These are phyloP conservation scores for Spergularia bocconei DNA, from an alignment of 148 eudicot genomes.

Conservation along the genomic window DNA sequence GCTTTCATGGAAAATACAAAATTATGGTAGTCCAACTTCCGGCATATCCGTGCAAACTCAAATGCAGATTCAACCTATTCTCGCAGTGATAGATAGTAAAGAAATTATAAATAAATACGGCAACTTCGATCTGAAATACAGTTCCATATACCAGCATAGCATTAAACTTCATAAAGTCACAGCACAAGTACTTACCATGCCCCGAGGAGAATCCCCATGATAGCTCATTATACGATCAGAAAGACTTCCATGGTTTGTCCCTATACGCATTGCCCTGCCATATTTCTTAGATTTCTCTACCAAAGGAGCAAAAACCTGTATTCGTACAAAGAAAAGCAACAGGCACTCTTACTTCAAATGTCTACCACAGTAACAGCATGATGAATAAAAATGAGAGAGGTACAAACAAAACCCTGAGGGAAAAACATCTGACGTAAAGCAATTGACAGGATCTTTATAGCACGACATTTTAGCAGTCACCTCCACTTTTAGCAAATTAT, in stretches of 20 bases:
- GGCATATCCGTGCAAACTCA: conserved; percentile 94
- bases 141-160: neutral
- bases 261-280: conserved; percentile 97
- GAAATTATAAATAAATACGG: neutral
- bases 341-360: neutral
- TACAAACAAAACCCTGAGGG: neutral
- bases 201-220: conserved; percentile 97
- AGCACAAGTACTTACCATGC: conserved; percentile 61
- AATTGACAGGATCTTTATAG: too few species aligned
- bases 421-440: neutral
- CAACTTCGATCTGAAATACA: neutral
- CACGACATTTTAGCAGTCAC: neutral
- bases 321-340: neutral
- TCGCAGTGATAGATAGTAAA: conserved; percentile 18
- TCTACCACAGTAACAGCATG: neutral
- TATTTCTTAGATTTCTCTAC: conserved; percentile 96
- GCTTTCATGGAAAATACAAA: conserved; percentile 98
- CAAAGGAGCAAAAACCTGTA: conserved; percentile 85
- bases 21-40: conserved; percentile 89
- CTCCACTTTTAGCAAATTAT: neutral
- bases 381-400: neutral
- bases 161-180: neutral
- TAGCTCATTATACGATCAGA: conserved; percentile 99
- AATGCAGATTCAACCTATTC: conserved; percentile 96
- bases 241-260: conserved; percentile 98